A percentile compares a stretch with the other conserved stretches of the same genome.
Conservation (phyloP, 495 filamentous ascomycete genomes). For the Glarea lozoyensis region DNA sequence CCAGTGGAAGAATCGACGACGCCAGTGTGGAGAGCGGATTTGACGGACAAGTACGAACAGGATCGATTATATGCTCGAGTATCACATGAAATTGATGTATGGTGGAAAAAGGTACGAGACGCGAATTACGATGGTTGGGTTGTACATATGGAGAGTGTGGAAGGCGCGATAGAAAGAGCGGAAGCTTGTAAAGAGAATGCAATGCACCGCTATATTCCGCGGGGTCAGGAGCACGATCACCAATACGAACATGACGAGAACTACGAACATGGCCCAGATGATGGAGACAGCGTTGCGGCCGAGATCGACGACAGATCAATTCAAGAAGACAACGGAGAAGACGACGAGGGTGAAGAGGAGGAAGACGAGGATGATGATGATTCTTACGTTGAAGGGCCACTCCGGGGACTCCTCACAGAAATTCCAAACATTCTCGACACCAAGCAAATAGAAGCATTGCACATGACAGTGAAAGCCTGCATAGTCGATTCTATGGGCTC, state of each 20-base stretch:
- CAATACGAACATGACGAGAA: conserved; percentile 43
- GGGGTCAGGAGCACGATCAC: conserved; percentile 21
- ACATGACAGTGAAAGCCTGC: conserved; percentile 89
- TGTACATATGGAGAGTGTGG: conserved; percentile 39
- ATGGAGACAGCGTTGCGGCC: no score
- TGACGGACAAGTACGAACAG: conserved; percentile 35
- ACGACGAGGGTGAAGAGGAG: conserved; percentile 56
- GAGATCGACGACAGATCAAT: conserved; percentile 53
- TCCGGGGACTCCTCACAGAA: conserved; percentile 81
- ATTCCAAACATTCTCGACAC: conserved; percentile 90
- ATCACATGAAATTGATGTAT: conserved; percentile 46
- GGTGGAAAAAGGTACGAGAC: conserved; percentile 46
- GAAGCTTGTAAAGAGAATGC: conserved; percentile 39
- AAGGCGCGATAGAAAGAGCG: conserved; percentile 39
- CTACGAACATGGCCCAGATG: conserved; percentile 4
- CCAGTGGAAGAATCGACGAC: conserved; percentile 12
- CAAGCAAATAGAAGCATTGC: conserved; percentile 85
- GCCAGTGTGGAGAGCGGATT: conserved; percentile 20
- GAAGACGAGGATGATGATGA: conserved; percentile 74
- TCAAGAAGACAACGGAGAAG: conserved; percentile 39
- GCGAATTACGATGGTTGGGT: conserved; percentile 44
- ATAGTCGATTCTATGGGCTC: conserved; percentile 63
- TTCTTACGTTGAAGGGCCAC: conserved; percentile 70
- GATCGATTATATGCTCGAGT: conserved; percentile 43
- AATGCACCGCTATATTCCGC: conserved; percentile 33